Base-by-base conservation (phyloP, 2,329 filamentous ascomycete species). In the Cordyceps sp. region DNA sequence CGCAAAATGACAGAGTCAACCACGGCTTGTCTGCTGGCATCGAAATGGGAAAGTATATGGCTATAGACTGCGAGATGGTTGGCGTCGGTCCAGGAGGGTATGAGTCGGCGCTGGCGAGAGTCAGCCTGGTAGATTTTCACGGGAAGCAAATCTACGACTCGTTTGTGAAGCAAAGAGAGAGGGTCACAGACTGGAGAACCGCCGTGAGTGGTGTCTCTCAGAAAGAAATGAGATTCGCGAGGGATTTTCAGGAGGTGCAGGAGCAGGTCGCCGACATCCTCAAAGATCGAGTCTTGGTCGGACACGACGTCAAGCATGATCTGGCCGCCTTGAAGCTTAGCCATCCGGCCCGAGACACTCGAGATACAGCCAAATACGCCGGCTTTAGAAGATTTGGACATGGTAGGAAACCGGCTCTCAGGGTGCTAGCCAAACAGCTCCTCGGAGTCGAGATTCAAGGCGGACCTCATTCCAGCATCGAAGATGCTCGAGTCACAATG, bases 41-140 rank as follows among this genome's bases (percentile, higher is more conserved):
- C 23, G 71, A 84, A 33, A 60, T 86, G 15, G 90, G 88, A 32
- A 93, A 90, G 64, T 98, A 93, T 52, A 60, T 98, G 26, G 80
- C 82, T 15, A 72, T 98, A 29, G 90, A 98, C 59, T 98, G 90
- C 54, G 90, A 98, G 58, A 98, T 98, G 90, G 90, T 98, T 18
- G 90, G 88, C 30, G 73, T 92, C 10, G 81, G 79, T 0, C 69
- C 71, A 1, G 73, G 73, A 31, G 69, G 73, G 16, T 64, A 77
- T 40, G 69, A 75, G 47, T 85, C 83, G 23, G 75, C 74, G 1
- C 69, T 98, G 28, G 90, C 90, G 1, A 73, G 90, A 29, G 83
- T 88, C 34, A 93, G 82, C 48, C 61, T 93, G 13, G 86, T 94
- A 42, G 93, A 96, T 54, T 98, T 86, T 54, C 84, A 94, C 50